Base-by-base conservation (phyloP, 768 basidiomycete species). In the Russula lepida region DNA sequence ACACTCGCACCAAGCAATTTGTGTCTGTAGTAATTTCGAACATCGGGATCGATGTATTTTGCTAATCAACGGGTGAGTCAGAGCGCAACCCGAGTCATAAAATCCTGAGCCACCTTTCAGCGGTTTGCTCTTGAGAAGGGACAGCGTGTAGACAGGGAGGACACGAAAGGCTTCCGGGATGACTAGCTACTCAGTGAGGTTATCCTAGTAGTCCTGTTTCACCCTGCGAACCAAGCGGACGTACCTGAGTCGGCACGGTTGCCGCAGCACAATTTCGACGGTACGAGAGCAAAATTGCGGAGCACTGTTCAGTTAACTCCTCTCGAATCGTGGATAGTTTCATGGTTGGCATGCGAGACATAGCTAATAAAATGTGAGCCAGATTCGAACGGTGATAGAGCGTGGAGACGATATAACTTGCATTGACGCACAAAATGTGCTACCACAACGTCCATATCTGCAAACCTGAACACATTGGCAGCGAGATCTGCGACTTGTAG, bases 161-260 rank as follows among this genome's bases (percentile, higher is more conserved):
- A 87, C 80, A 68, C 88, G 86, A 78, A 93, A 94, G 0, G 89
- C 86, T 73, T 98, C 97, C 6, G 97, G 97, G 27, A 99, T 83
- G 63, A 99, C 89, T 63, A 99, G 74, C 95, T 99, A 67, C 1
- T 46, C 13, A 60, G 53, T 41, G 66, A 47, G 63, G 67, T 60
- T 23, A 54, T 47, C 21, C 21, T 6, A 19, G 4, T 27, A 39
- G 19, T 19, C 62, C 33, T 46, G 11, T 30, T 56, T 23, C n/a
- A 54, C 13, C 35, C 58, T 3, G 27, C 19, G 47, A 58, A 35
- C 8, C 6, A 19, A 33, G 21, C 11, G 35, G 50, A 57, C 78
- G 66, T 64, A 93, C 95, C 77, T 98, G 95, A 6, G 88, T 86
- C 0, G 79, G 74, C 4, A 83, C 77, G 0, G 90, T 86, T 0